phyloP scores from a whole-genome alignment of 805 yeast species.

The Yarrowia keelungensis region DNA sequence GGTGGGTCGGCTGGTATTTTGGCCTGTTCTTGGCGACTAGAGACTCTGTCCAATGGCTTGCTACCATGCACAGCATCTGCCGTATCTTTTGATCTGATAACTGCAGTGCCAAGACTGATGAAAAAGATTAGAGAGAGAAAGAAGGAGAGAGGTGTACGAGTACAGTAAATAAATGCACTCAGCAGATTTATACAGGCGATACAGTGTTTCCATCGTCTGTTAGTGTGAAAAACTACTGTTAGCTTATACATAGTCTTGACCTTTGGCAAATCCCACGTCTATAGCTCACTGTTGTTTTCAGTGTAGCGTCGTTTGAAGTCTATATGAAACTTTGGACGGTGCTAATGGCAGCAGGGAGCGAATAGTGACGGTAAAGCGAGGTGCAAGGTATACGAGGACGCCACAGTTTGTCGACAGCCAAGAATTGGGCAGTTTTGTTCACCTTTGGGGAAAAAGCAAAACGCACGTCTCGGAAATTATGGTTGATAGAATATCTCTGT shows the following conservation, averaged over 20 bases:
- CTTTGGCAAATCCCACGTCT: too few relatives aligned
- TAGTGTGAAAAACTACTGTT: too few relatives aligned
- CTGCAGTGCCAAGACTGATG: conserved; percentile 33
- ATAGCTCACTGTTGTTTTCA: too few relatives aligned
- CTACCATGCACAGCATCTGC: neutral
- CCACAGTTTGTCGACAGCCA: too few relatives aligned
- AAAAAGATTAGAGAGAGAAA: conserved; percentile 22
- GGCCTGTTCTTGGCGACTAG: neutral
- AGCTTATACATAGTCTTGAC: too few relatives aligned
- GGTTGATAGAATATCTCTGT: neutral
- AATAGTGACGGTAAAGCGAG: neutral
- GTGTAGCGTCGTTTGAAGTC: neutral
- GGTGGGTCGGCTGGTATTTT: neutral
- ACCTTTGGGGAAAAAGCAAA: neutral
- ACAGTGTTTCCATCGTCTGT: too few relatives aligned
- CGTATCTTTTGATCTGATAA: conserved; percentile 25
- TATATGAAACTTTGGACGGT: neutral
- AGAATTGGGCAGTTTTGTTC: too few relatives aligned
- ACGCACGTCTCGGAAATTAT: neutral
- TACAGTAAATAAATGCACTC: neutral
- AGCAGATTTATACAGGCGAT: too few relatives aligned
- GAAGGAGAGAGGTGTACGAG: neutral
- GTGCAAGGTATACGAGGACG: neutral
- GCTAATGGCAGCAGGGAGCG: neutral
- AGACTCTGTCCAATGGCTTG: neutral